These are phyloP conservation scores for Penicillium sp. DNA, from an alignment of 2,329 filamentous ascomycete genomes.

Conservation along the genomic window DNA sequence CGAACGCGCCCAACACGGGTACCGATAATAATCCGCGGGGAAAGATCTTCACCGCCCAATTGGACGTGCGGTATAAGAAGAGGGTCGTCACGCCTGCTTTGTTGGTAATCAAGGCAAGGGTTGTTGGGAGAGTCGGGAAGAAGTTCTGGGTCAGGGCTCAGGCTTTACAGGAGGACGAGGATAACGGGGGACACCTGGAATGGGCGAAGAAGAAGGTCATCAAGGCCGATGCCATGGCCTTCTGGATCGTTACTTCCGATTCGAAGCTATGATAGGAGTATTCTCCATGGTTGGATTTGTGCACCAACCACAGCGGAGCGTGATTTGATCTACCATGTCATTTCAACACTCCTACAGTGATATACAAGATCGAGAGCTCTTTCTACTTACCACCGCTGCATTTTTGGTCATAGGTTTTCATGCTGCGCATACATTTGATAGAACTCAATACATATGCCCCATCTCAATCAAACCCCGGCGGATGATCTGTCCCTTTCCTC, in stretches of 20 bases:
- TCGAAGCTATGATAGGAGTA: conserved; percentile 26
- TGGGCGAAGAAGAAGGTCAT: conserved; percentile 36
- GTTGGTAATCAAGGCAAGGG: conserved; percentile 40
- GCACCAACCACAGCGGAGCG: too few species aligned
- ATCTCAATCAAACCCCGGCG: too few species aligned
- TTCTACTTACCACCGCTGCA: background rate
- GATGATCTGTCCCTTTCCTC: too few species aligned
- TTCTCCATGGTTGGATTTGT: background rate
- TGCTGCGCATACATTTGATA: background rate
- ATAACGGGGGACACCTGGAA: conserved; percentile 31
- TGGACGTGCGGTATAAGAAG: conserved; percentile 44
- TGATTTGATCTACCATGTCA: too few species aligned
- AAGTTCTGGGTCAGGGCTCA: conserved; percentile 47
- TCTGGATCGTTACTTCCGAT: conserved; percentile 41
- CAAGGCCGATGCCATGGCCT: conserved; percentile 43
- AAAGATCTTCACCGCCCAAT: conserved; percentile 41
- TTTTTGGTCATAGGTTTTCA: background rate
- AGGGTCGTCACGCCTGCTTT: conserved; percentile 40
- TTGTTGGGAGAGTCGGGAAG: conserved; percentile 37
- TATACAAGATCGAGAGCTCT: background rate
- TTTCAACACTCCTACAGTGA: background rate
- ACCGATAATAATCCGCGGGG: conserved; percentile 28
- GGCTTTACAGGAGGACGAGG: conserved; percentile 40
- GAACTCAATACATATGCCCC: background rate
- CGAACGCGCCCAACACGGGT: conserved; percentile 6